Conservation (phyloP, 805 yeast genomes). For the Cyberlindnera mycetangii region DNA sequence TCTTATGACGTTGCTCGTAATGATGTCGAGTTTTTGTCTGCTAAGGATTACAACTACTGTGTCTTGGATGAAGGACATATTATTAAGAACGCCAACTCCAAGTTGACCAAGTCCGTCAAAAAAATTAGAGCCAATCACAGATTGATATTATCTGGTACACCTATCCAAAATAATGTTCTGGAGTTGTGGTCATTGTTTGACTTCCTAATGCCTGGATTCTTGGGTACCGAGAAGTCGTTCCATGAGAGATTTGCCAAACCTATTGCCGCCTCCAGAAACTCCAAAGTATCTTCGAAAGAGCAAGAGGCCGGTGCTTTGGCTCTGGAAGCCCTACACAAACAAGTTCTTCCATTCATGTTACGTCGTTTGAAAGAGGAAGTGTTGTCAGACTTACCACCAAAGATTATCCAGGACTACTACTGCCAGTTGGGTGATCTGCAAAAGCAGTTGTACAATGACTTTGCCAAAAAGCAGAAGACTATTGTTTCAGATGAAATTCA, state of each 20-base stretch:
- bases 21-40: conserved; percentile 64
- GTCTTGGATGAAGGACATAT: conserved; percentile 98
- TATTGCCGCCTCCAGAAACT: conserved; percentile 87
- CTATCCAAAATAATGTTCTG: conserved; percentile 94
- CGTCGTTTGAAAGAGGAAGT: conserved; percentile 97
- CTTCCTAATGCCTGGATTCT: conserved; percentile 96
- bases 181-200: conserved; percentile 98
- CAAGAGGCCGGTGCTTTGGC: conserved; percentile 98
- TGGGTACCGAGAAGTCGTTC: conserved; percentile 92
- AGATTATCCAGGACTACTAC: conserved; percentile 96
- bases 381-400: conserved; percentile 93
- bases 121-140: conserved; percentile 82
- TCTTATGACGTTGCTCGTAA: conserved; percentile 96
- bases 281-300: conserved; percentile 85
- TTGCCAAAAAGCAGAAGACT: conserved; percentile 79
- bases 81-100: conserved; percentile 86
- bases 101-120: conserved; percentile 86
- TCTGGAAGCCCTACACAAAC: conserved; percentile 92
- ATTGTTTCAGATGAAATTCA: conserved; percentile 64
- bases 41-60: conserved; percentile 82
- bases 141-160: conserved; percentile 91
- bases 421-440: conserved; percentile 94
- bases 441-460: conserved; percentile 81
- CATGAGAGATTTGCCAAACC: conserved; percentile 98
- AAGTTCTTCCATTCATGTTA: conserved; percentile 92